A percentile compares a stretch with the other conserved stretches of the same genome.
These are phyloP conservation scores for Pythium aristosporum DNA, from an alignment of 352 stramenopile genomes.

Conservation along the genomic window DNA sequence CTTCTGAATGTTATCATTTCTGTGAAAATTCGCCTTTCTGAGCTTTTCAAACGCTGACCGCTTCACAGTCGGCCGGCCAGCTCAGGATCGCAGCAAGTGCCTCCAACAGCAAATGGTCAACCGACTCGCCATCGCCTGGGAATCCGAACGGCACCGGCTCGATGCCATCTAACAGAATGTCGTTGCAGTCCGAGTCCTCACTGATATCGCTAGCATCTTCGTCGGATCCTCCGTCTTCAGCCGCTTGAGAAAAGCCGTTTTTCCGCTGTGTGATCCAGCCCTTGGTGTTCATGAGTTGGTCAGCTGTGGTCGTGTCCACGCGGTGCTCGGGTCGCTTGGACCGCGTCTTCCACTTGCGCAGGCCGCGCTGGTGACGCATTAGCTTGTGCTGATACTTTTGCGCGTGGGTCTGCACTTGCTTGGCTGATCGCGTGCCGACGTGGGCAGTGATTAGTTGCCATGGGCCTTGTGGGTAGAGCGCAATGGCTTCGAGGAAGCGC, in stretches of 20 bases:
- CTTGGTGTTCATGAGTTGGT: constrained; percentile 11
- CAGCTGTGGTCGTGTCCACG: constrained; percentile 14
- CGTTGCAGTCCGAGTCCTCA: constrained; percentile 2
- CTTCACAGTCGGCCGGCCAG: background rate
- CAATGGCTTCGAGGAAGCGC: constrained; percentile 74
- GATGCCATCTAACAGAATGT: background rate
- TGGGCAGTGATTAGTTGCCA: constrained; percentile 71
- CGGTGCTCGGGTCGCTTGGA: constrained; percentile 38
- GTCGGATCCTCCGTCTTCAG: background rate
- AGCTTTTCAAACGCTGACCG: background rate
- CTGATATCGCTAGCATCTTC: background rate
- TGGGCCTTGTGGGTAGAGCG: constrained; percentile 60
- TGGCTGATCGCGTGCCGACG: constrained; percentile 76
- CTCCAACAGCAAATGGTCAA: background rate
- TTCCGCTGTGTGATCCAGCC: constrained; percentile 26
- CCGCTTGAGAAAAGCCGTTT: constrained; percentile 31
- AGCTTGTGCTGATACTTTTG: constrained; percentile 87
- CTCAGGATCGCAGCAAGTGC: background rate
- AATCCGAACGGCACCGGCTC: constrained; percentile 3
- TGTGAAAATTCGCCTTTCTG: no score
- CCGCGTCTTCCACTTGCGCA: constrained; percentile 28
- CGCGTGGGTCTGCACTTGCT: constrained; percentile 79
- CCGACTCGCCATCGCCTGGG: background rate
- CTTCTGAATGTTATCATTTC: no score
- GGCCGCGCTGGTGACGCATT: constrained; percentile 46